A percentile compares a stretch with the other conserved stretches of the same genome.
phyloP scores from a whole-genome alignment of 176 grass and related monocot species.

The Cenchrus fungigraminus region DNA sequence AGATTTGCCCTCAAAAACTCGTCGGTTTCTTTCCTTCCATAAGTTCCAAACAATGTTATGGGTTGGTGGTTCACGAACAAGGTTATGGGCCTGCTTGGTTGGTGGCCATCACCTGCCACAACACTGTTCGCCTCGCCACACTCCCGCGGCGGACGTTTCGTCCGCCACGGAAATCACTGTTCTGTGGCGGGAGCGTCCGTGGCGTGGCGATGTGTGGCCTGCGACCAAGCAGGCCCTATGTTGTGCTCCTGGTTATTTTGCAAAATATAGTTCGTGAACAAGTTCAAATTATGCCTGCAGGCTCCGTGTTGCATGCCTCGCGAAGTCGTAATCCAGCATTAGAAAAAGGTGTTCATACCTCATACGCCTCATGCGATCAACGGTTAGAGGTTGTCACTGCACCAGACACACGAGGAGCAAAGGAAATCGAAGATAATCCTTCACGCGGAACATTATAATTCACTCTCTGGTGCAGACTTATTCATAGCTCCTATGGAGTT shows the following conservation, averaged over 20 bases:
- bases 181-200: too few relatives aligned
- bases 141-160: too few relatives aligned
- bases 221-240: not conserved
- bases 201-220: too few relatives aligned
- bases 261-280: not conserved
- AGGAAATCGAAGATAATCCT: not conserved
- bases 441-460: constrained; percentile 1
- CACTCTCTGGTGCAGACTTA: not conserved
- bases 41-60: too few relatives aligned
- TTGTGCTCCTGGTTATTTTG: not conserved
- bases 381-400: not conserved
- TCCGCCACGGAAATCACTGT: too few relatives aligned
- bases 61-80: constrained; percentile 6
- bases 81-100: too few relatives aligned
- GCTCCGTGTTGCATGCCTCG: not conserved
- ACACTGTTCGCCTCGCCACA: too few relatives aligned
- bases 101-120: too few relatives aligned
- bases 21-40: too few relatives aligned
- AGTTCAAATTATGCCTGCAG: not conserved
- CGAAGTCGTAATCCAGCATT: not conserved
- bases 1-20: too few relatives aligned
- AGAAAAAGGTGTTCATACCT: not conserved
- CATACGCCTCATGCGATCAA: not conserved
- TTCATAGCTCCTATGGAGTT: not conserved
- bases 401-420: not conserved